phyloP scores from a whole-genome alignment of 2,329 filamentous ascomycete species.

The Ophidiomyces ophidiicola region DNA sequence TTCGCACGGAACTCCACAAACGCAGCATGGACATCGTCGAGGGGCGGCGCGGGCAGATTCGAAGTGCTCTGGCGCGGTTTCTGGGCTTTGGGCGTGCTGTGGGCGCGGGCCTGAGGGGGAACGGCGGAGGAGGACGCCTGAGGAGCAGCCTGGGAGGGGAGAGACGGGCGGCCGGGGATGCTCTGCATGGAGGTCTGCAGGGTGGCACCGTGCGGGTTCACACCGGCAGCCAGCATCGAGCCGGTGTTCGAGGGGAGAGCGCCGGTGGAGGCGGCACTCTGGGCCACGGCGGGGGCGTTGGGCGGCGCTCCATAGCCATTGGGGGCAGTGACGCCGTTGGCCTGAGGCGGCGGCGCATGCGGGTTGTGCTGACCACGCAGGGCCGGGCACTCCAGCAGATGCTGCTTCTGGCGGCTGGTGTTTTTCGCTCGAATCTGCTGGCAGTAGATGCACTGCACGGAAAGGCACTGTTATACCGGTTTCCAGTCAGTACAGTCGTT shows the following conservation, averaged over 20 bases:
- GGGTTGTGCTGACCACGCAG: slow-evolving; percentile 36
- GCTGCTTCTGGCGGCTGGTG: slow-evolving; percentile 41
- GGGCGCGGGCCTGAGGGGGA: slow-evolving; percentile 24
- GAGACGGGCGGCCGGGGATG: slow-evolving; percentile 29
- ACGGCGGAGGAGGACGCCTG: slow-evolving; percentile 22
- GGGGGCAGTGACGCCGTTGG: slow-evolving; percentile 30
- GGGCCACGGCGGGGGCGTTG: slow-evolving; percentile 22
- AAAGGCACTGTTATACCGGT: slow-evolving; percentile 34
- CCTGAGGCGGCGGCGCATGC: slow-evolving; percentile 29
- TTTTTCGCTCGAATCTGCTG: slow-evolving; percentile 43
- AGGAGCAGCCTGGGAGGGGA: slow-evolving; percentile 29
- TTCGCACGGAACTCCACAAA: slow-evolving; percentile 39
- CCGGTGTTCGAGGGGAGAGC: slow-evolving; percentile 33
- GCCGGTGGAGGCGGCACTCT: slow-evolving; percentile 22
- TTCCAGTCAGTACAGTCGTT: slow-evolving; percentile 28
- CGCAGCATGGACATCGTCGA: slow-evolving; percentile 39
- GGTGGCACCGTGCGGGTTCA: slow-evolving; percentile 33
- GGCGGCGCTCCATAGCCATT: slow-evolving; percentile 36
- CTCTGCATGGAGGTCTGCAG: slow-evolving; percentile 33
- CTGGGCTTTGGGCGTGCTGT: slow-evolving; percentile 28
- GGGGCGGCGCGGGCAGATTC: slow-evolving; percentile 35
- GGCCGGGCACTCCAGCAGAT: slow-evolving; percentile 40
- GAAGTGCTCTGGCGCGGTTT: slow-evolving; percentile 27
- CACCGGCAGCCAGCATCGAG: slow-evolving; percentile 34
- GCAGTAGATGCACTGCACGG: slow-evolving; percentile 43